Evolutionary conservation across 2,329 filamentous ascomycete genomes (phyloP).

Genomic region (Aspergillus versicolor): DNA sequence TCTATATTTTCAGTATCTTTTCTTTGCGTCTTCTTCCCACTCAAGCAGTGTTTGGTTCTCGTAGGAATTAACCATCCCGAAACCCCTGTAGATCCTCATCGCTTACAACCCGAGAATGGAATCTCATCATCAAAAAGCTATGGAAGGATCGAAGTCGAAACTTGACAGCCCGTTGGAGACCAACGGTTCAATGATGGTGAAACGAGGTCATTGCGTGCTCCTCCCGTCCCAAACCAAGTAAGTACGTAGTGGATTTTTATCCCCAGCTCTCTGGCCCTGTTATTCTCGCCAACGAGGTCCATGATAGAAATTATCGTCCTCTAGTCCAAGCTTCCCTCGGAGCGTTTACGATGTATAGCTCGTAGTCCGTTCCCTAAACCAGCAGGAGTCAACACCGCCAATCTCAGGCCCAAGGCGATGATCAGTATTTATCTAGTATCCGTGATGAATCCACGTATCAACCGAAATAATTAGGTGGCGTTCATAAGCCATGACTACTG

Average conservation of each 20-base stretch:
- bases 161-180: background rate
- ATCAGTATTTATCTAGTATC: too few species aligned
- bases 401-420: too few species aligned
- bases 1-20: background rate
- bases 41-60: background rate
- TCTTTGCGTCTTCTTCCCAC: background rate
- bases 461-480: too few species aligned
- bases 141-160: background rate
- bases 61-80: background rate
- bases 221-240: background rate
- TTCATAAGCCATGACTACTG: too few species aligned
- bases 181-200: background rate
- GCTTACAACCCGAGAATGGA: background rate
- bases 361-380: too few species aligned
- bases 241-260: background rate
- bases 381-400: too few species aligned
- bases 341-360: too few species aligned
- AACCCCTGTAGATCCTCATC: background rate
- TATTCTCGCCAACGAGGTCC: background rate
- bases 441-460: too few species aligned
- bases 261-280: background rate
- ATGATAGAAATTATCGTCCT: too few species aligned
- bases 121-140: background rate
- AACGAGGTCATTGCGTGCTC: background rate
- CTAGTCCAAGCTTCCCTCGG: too few species aligned